Conservation (phyloP, 768 basidiomycete genomes). For the Tricholoma saponaceum region DNA sequence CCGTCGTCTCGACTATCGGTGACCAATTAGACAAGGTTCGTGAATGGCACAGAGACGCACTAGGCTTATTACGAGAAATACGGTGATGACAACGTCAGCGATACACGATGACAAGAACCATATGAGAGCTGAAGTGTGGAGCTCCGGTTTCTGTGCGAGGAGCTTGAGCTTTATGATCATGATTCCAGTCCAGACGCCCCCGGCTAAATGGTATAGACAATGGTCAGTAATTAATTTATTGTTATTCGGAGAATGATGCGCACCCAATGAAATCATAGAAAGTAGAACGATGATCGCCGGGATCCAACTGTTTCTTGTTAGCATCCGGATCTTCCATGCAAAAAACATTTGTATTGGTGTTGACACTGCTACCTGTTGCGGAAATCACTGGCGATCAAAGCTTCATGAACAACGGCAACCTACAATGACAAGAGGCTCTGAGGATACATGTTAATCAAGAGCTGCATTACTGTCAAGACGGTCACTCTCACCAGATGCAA, state of each 20-base stretch:
- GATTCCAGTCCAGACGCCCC: constrained; percentile 28
- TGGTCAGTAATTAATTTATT: background rate
- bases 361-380: constrained; percentile 31
- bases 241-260: background rate
- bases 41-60: constrained; percentile 21
- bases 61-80: constrained; percentile 35
- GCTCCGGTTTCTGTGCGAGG: constrained; percentile 24
- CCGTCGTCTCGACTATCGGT: constrained; percentile 29
- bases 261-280: constrained; percentile 27
- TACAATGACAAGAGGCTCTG: background rate
- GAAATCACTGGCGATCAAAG: background rate
- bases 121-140: constrained; percentile 28
- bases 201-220: constrained; percentile 16
- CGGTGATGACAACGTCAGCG: constrained; percentile 45
- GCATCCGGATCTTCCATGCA: constrained; percentile 32
- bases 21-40: background rate
- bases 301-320: constrained; percentile 25
- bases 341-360: constrained; percentile 39
- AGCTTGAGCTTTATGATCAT: constrained; percentile 21
- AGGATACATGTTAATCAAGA: background rate
- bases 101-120: constrained; percentile 45
- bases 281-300: constrained; percentile 25
- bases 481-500: constrained; percentile 23
- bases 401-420: background rate
- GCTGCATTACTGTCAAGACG: background rate